phyloP scores from a whole-genome alignment of 2,329 filamentous ascomycete species.

The Hymenoscyphus repandus region DNA sequence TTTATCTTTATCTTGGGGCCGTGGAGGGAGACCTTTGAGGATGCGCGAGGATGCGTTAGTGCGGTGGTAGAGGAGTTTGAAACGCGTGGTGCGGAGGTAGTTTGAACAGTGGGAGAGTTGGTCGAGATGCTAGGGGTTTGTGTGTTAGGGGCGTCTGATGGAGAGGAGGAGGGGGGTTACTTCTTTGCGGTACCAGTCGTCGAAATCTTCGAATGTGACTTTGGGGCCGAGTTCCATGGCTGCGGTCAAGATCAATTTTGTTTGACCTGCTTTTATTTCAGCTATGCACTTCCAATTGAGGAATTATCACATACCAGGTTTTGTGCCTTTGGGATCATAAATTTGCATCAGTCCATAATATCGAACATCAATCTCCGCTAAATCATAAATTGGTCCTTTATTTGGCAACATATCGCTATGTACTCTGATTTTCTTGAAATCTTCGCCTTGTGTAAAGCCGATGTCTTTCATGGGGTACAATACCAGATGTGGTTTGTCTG shows the following conservation, averaged over 20 bases:
- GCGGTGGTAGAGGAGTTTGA: slow-evolving; percentile 7
- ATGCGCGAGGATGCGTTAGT: slow-evolving; percentile 3
- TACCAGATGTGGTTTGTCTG: slow-evolving; percentile 10
- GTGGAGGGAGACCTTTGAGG: slow-evolving; percentile 2
- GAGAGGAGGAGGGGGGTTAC: neutral
- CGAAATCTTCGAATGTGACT: slow-evolving; percentile 10
- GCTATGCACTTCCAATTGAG: neutral
- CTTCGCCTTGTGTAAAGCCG: slow-evolving; percentile 4
- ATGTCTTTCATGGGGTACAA: slow-evolving; percentile 11
- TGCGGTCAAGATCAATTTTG: slow-evolving; percentile 7
- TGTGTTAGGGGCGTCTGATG: neutral
- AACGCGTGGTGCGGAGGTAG: slow-evolving; percentile 13
- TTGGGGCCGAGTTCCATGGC: slow-evolving; percentile 8
- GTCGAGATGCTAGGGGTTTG: slow-evolving; percentile 9
- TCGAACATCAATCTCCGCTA: slow-evolving; percentile 11
- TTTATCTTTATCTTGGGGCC: neutral
- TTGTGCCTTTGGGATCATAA: slow-evolving; percentile 9
- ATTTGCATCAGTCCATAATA: slow-evolving; percentile 10
- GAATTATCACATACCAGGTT: slow-evolving; percentile 2
- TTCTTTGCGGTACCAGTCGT: slow-evolving; percentile 16
- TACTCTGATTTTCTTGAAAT: slow-evolving; percentile 9
- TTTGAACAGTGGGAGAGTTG: slow-evolving; percentile 5
- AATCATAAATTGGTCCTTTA: slow-evolving; percentile 7
- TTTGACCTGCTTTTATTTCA: slow-evolving; percentile 5
- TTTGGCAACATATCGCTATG: slow-evolving; percentile 7